Evolutionary conservation across 805 yeast species (phyloP).

Genomic region (Kregervanrija fluxuum): DNA sequence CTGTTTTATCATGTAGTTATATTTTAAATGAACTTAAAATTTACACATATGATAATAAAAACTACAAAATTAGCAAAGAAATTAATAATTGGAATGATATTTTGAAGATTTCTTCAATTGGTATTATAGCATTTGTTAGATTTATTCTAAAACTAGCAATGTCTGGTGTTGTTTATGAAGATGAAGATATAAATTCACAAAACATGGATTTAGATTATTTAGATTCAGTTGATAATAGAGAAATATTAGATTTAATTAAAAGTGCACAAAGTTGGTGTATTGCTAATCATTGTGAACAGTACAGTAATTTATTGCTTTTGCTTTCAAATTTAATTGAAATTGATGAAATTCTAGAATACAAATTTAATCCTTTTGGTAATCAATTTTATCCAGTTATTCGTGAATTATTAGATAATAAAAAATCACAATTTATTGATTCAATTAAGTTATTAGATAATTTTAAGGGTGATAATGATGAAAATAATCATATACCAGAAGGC

Average conservation of each 20-base stretch:
- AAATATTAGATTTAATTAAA: not conserved
- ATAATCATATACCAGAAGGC: constrained; percentile 16
- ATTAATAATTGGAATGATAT: constrained; percentile 32
- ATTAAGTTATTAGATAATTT: not conserved
- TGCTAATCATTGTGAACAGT: too few species aligned
- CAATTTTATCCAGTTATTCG: too few species aligned
- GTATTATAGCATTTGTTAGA: constrained; percentile 47
- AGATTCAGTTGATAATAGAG: constrained; percentile 11
- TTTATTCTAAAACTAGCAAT: constrained; percentile 39
- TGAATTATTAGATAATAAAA: too few species aligned
- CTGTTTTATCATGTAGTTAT: constrained; percentile 68
- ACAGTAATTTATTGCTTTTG: too few species aligned
- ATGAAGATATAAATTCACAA: constrained; percentile 66
- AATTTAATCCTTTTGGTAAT: too few species aligned
- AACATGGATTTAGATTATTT: constrained; percentile 46
- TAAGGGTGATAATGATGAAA: not conserved
- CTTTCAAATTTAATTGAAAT: too few species aligned
- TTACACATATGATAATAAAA: constrained; percentile 2
- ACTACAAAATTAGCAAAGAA: too few species aligned
- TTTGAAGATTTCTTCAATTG: constrained; percentile 43
- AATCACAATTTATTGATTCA: too few species aligned
- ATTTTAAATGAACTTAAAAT: constrained; percentile 26
- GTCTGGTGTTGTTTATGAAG: constrained; percentile 60
- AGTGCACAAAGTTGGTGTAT: too few species aligned
- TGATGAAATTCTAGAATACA: too few species aligned